These are phyloP conservation scores for Sugiyamaella grinbergsii DNA, from an alignment of 1,139 yeast species.

Conservation along the genomic window DNA sequence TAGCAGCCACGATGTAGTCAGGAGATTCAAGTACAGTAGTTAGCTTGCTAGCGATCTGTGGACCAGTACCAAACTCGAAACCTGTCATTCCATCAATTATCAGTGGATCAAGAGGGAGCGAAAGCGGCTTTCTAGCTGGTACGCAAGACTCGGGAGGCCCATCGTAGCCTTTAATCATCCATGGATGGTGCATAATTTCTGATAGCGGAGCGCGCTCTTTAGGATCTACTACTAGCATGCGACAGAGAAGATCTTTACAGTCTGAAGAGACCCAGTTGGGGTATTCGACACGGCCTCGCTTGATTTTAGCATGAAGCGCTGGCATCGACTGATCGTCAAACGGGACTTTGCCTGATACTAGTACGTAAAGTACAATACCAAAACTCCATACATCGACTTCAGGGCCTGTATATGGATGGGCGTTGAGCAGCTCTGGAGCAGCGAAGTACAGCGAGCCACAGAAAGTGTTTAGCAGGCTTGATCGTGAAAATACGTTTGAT, in stretches of 20 bases:
- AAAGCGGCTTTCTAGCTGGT: constrained; percentile 75
- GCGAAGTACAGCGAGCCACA: constrained; percentile 98
- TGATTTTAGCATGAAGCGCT: constrained; percentile 90
- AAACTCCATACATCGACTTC: constrained; percentile 99
- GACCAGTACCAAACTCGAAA: constrained; percentile 73
- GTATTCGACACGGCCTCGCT: constrained; percentile 88
- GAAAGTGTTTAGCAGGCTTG: constrained; percentile 78
- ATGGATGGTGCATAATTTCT: constrained; percentile 85
- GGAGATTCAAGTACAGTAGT: constrained; percentile 62
- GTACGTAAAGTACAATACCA: constrained; percentile 91
- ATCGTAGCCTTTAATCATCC: constrained; percentile 93
- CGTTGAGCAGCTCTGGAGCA: constrained; percentile 93
- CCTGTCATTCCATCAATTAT: constrained; percentile 76
- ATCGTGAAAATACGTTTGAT: constrained; percentile 79
- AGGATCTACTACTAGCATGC: constrained; percentile 94
- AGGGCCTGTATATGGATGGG: constrained; percentile 92
- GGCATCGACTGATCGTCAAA: constrained; percentile 95
- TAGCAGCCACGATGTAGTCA: constrained; percentile 66
- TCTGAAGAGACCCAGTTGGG: constrained; percentile 81
- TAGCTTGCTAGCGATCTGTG: constrained; percentile 61
- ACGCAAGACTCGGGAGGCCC: constrained; percentile 68
- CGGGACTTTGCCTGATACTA: constrained; percentile 97
- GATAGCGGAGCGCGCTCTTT: constrained; percentile 71
- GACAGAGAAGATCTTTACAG: constrained; percentile 76
- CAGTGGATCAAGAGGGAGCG: constrained; percentile 68